Evolutionary conservation across 805 yeast species (phyloP), one percentile per base, ranked within the genome.

Genomic region (Danielia reshetovae): DNA sequence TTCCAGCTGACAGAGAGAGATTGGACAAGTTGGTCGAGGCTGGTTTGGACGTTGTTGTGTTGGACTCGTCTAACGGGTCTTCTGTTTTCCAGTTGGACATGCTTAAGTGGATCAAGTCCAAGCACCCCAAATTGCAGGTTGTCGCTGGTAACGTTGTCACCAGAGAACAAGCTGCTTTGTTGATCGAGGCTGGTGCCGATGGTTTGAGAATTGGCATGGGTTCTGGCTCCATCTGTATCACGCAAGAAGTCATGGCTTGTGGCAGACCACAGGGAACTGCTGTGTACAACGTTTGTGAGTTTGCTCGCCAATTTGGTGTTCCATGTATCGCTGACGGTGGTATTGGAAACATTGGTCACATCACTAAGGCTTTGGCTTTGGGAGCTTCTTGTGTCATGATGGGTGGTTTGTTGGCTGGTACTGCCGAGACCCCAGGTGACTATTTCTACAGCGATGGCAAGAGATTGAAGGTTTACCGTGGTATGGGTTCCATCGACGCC

Each of bases 241-340:
- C 98, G 35, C 98, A 93, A 73, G 98, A 93, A 72, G 98, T 93
- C 42, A 93, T 93, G 98, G 98, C 98, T 34, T 95, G 96, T 71
- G 98, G 98, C 70, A 88, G 98, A 77, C 98, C 98, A 43, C 98
- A 93, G 74, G 98, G 97, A 70, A 88, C 97, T 49, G 98, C 98
- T 42, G 97, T 93, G 36, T 89, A 78, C 75, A 82, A 79, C 49
- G 98, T 93, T 36, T 75, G 93, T 46, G 89, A 90, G 72, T 89
- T 93, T 60, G 94, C 97, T 49, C 82, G 81, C 68, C 77, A 80
- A 63, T 93, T 90, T 60, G 98, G 98, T 62, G 95, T 93, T 48
- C 97, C 98, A 61, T 85, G 96, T 69, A 88, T 93, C 54, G 98
- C 98, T 49, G 98, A 93, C 63, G 98, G 98, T 76, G 98, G 98